Evolutionary conservation across 306 rosid species (phyloP).

Genomic region (Myrica gale): DNA sequence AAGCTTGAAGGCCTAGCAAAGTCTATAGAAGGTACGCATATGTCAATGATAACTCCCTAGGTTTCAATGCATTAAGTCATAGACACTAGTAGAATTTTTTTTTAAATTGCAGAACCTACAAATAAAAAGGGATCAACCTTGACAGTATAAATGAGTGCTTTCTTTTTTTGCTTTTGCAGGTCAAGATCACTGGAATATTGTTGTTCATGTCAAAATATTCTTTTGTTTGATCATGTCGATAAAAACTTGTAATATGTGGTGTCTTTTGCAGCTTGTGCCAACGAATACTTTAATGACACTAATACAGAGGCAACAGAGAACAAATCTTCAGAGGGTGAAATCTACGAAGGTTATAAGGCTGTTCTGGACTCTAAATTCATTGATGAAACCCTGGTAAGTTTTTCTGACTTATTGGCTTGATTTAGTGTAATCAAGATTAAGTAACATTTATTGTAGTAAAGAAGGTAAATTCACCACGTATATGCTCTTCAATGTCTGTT

Average conservation of each 20-base stretch:
- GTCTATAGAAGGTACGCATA: constrained; percentile 74
- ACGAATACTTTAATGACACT: constrained; percentile 65
- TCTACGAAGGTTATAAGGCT: constrained; percentile 77
- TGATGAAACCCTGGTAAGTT: constrained; percentile 73
- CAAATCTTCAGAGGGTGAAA: constrained; percentile 46
- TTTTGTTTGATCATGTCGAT: constrained; percentile 18
- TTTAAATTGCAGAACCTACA: background rate
- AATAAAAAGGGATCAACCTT: background rate
- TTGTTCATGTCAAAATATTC: background rate
- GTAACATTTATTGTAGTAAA: no score
- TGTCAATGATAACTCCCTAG: background rate
- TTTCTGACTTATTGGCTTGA: constrained; percentile 15
- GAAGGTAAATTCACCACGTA: no score
- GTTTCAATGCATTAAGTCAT: background rate
- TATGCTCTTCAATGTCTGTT: no score
- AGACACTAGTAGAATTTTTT: background rate
- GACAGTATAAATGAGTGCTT: background rate
- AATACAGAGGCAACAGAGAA: constrained; percentile 40
- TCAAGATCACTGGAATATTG: background rate
- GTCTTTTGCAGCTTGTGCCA: constrained; percentile 72
- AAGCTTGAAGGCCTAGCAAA: constrained; percentile 90
- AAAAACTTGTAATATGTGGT: constrained; percentile 9
- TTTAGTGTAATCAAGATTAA: constrained; percentile 7
- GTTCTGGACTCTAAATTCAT: constrained; percentile 88
- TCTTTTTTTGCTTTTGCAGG: background rate